phyloP scores from a whole-genome alignment of 345 rosid species.

The Lagerstroemia speciosa region DNA sequence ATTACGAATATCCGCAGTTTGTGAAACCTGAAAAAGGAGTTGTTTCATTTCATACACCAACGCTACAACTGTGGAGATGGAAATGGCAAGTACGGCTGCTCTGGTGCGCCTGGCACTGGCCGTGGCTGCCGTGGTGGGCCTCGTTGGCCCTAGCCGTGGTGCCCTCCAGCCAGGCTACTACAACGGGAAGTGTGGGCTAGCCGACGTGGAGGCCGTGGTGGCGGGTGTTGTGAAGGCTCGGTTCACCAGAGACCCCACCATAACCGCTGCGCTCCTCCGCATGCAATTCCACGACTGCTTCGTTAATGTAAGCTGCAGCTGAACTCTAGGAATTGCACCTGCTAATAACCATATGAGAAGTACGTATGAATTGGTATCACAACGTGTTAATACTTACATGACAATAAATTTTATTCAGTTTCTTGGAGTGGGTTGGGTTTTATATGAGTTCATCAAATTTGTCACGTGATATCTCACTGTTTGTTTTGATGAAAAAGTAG shows the following conservation, averaged over 20 bases:
- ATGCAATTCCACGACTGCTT: conserved; percentile 46
- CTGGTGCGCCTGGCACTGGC: conserved; percentile 11
- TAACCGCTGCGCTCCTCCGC: conserved; percentile 36
- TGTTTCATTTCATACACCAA: no score
- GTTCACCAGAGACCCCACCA: conserved; percentile 6
- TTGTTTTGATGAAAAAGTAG: no score
- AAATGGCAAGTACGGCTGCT: background rate
- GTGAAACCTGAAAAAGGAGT: background rate
- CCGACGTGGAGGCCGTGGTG: conserved; percentile 29
- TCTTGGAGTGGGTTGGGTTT: no score
- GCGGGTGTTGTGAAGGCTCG: conserved; percentile 5
- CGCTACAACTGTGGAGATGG: background rate
- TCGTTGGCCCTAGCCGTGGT: conserved; percentile 27
- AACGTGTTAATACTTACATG: no score
- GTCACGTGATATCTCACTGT: no score
- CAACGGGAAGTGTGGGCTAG: conserved; percentile 14
- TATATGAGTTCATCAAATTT: no score
- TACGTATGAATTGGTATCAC: background rate
- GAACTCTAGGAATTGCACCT: no score
- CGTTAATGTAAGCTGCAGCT: conserved; percentile 34
- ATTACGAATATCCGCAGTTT: background rate
- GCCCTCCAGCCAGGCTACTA: conserved; percentile 26
- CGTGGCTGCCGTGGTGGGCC: conserved; percentile 20
- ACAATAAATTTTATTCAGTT: no score
- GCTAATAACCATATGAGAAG: background rate